Evolutionary conservation across 129 eudicot species (phyloP), one percentile per base, ranked within the genome.

Genomic region (Dittrichia graveolens): DNA sequence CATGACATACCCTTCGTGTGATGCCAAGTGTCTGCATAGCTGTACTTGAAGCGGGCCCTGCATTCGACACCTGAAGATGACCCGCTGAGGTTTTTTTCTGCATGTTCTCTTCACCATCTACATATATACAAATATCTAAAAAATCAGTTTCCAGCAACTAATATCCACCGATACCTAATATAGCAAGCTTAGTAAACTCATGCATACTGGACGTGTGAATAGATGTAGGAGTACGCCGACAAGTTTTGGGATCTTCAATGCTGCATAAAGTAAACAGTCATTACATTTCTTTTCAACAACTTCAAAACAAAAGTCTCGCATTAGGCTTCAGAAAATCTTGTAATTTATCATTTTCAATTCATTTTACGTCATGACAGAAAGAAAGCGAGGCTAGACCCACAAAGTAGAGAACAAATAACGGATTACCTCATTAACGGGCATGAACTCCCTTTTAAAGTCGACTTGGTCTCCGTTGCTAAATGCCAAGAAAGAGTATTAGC

Each of bases 401-500:
- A 68, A 68, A 60, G 48, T 59, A 60, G 71, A 77, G 47, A n/a
- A 69, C 40, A 5, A 10, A 47, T 18, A 45, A 56, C 34, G 18
- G 71, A 53, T 42, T 63, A 71, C 82, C 77, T 78, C 67, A 71
- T 67, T 42, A 78, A 61, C 19, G 82, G 73, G 49, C 75, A 78
- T 52, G 88, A 84, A 62, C 80, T 74, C 65, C 93, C 91, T 84
- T 84, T 88, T 78, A 90, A 61, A 45, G 97, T 86, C 56, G 97
- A 81, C 75, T 90, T 86, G 48, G 91, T 84, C 79, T 85, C 99
- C n/a, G 99, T 85, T 10, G 96, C 97, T 81, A 94, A 76, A 91
- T 94, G 99, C 99, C 99, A 94, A 61, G 97, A 88, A 19, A 94
- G 88, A 75, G 99, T 90, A 46, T 83, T 94, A 56, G 97, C 76